These are phyloP conservation scores for Phytophthora kernoviae DNA, from an alignment of 352 stramenopile genomes.

Conservation along the genomic window DNA sequence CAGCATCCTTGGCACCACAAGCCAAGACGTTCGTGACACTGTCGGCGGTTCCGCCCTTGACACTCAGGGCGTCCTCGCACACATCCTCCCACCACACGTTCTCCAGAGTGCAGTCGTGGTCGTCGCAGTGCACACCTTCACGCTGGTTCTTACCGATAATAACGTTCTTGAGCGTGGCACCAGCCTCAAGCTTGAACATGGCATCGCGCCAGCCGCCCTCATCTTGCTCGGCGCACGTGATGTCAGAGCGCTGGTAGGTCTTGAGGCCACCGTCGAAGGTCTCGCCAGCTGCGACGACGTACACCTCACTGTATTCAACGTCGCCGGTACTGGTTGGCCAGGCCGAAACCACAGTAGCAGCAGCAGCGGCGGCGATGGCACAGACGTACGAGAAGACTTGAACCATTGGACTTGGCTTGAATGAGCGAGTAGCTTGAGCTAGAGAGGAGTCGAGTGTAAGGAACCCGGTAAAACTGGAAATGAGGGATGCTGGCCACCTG, in stretches of 20 bases:
- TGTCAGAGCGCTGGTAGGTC: slow-evolving; percentile 48
- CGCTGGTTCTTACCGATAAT: slow-evolving; percentile 45
- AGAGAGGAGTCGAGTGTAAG: slow-evolving; percentile 4
- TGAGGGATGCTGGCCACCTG: slow-evolving; percentile 1
- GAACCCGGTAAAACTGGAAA: slow-evolving; percentile 20
- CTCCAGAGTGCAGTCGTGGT: slow-evolving; percentile 36
- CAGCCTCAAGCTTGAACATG: slow-evolving; percentile 40
- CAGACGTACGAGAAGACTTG: slow-evolving; percentile 24
- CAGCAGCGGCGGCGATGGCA: slow-evolving; percentile 11
- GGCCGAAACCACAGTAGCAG: slow-evolving; percentile 10
- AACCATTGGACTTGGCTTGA: slow-evolving; percentile 16
- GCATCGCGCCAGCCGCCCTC: slow-evolving; percentile 33
- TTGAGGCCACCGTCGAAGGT: slow-evolving; percentile 40
- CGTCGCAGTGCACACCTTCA: slow-evolving; percentile 40
- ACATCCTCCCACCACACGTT: slow-evolving; percentile 46
- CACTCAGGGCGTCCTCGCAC: slow-evolving; percentile 41
- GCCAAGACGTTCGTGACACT: slow-evolving; percentile 34
- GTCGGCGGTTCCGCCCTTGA: slow-evolving; percentile 35
- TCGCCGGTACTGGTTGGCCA: slow-evolving; percentile 31
- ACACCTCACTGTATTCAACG: slow-evolving; percentile 33
- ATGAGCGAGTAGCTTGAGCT: not conserved
- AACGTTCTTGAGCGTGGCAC: slow-evolving; percentile 46
- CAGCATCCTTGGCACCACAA: slow-evolving; percentile 26
- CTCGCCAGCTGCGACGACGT: slow-evolving; percentile 35
- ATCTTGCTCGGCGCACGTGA: slow-evolving; percentile 31